These are phyloP conservation scores for Alnus glutinosa DNA, from an alignment of 306 rosid species.

Conservation along the genomic window DNA sequence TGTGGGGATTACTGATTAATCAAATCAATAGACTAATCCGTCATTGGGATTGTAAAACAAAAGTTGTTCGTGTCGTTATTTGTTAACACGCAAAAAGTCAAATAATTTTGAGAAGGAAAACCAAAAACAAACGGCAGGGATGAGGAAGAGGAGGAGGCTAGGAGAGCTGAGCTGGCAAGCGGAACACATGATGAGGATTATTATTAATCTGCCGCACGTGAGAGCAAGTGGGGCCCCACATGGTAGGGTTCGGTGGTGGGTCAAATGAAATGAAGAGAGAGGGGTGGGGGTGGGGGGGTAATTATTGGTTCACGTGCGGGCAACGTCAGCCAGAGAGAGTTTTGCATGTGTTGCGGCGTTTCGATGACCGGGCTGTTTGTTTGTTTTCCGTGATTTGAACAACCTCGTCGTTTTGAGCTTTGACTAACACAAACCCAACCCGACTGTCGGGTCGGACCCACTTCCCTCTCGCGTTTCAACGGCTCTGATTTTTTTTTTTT, in stretches of 20 bases:
- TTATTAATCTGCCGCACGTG: constrained; percentile 50
- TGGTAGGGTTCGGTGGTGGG: constrained; percentile 8
- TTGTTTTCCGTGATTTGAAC: constrained; percentile 7
- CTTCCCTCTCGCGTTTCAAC: neutral
- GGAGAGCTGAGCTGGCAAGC: no score
- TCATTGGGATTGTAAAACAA: constrained; percentile 47
- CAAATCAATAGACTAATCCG: neutral
- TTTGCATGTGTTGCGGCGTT: constrained; percentile 70
- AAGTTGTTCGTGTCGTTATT: neutral
- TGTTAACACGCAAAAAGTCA: constrained; percentile 41
- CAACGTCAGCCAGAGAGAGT: constrained; percentile 41
- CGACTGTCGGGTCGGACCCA: neutral
- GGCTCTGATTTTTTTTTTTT: neutral
- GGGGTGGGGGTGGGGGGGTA: neutral
- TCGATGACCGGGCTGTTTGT: constrained; percentile 54
- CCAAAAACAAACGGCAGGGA: constrained; percentile 6
- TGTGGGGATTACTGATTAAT: constrained; percentile 36
- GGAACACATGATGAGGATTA: no score
- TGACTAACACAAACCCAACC: neutral
- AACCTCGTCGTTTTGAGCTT: neutral
- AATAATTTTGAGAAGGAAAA: constrained; percentile 30
- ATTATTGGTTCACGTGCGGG: constrained; percentile 68
- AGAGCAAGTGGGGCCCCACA: constrained; percentile 45
- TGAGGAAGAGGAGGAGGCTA: no score
- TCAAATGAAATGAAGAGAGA: neutral